Evolutionary conservation across 2,329 filamentous ascomycete species (phyloP).

Genomic region (Penicillium sp.): DNA sequence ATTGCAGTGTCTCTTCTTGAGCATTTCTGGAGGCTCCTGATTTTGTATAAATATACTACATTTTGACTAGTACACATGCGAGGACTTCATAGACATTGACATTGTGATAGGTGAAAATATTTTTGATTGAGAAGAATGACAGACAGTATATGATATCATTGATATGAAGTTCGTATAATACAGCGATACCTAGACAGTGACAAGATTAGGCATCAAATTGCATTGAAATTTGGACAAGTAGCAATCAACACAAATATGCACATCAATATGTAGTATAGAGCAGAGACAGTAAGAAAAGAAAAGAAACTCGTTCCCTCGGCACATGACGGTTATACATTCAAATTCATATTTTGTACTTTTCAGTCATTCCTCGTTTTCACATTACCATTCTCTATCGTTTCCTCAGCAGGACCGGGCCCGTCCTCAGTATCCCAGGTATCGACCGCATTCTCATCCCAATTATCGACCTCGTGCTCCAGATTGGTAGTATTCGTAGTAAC

Average conservation of each 20-base stretch:
- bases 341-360: background rate
- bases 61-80: background rate
- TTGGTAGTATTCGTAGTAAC: constrained; percentile 47
- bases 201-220: background rate
- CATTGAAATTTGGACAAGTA: background rate
- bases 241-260: background rate
- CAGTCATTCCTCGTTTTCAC: constrained; percentile 16
- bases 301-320: background rate
- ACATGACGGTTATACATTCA: constrained; percentile 1
- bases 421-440: constrained; percentile 63
- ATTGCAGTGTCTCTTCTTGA: background rate
- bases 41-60: background rate
- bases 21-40: background rate
- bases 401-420: constrained; percentile 22
- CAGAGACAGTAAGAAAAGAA: background rate
- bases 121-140: background rate
- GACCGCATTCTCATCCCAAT: constrained; percentile 84
- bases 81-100: background rate
- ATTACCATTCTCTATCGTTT: constrained; percentile 7
- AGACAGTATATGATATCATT: background rate
- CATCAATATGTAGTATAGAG: background rate
- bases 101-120: background rate
- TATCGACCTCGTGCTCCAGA: constrained; percentile 80
- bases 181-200: background rate
- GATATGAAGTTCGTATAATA: background rate